phyloP scores from a whole-genome alignment of 106 monocot genomes.

The Apostasia ramifera region DNA sequence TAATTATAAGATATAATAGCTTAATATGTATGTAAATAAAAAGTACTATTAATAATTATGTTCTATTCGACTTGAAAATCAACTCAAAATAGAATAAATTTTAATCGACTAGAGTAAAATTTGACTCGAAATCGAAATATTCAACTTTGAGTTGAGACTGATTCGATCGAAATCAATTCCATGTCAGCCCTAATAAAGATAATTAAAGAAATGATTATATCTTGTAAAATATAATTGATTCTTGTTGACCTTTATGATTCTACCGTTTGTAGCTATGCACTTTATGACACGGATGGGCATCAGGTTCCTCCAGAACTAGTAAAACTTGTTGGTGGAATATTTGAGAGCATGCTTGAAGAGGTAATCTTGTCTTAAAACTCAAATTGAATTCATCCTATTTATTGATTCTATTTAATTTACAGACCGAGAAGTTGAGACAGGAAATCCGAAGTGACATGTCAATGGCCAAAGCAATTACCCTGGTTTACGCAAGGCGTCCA shows the following conservation, averaged over 20 bases:
- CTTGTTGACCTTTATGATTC: neutral
- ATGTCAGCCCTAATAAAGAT: no score
- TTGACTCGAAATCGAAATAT: no score
- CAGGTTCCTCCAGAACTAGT: conserved; percentile 89
- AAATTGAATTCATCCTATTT: neutral
- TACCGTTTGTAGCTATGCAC: conserved; percentile 60
- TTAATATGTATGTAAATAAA: no score
- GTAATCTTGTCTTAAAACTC: conserved; percentile 10
- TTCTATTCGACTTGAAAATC: no score
- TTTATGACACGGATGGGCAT: conserved; percentile 83
- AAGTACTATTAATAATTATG: no score
- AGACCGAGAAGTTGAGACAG: conserved; percentile 76
- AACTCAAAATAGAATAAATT: no score
- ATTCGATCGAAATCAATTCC: no score
- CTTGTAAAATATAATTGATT: neutral
- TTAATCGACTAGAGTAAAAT: no score
- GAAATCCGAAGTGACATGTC: conserved; percentile 66
- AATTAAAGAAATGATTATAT: no score
- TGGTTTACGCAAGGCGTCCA: conserved; percentile 54
- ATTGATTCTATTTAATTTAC: conserved; percentile 14
- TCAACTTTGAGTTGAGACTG: no score
- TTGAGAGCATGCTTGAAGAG: conserved; percentile 73
- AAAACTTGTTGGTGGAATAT: conserved; percentile 58
- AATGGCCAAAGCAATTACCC: conserved; percentile 52
- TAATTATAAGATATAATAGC: no score